Base-by-base conservation (phyloP, 1,139 yeast genomes). In the Saccharomycopsis phalli region DNA sequence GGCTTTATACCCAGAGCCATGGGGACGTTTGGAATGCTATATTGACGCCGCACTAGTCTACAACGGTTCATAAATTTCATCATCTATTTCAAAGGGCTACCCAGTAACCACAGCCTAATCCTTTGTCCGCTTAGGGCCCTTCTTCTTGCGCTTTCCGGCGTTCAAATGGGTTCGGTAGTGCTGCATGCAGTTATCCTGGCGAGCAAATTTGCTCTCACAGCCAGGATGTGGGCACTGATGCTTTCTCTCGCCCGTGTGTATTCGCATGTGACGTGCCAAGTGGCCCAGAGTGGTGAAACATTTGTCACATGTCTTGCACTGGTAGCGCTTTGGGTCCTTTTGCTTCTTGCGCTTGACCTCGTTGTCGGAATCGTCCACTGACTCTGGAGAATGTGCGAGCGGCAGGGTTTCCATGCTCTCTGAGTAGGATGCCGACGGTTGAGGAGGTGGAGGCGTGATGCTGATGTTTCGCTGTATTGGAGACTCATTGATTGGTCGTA, bases 111-210 rank as follows among this genome's bases (percentile, higher is more conserved):
- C n/a, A n/a, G n/a, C n/a, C n/a, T n/a, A n/a, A n/a, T 29, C 32
- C 14, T 29, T 29, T 8, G 10, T 10, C 32, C 8, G 10, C 32
- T 13, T 8, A n/a, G 14, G n/a, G n/a, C 11, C 27, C 34, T 38
- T 29, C 31, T 46, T 37, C 37, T 42, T 27, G 28, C 31, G 18
- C 31, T 45, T 45, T 4, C 42, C 42, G 13, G 14, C 25, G 29
- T 41, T 45, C 30, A 43, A 36, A 36, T 86, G 95, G 4, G 94
- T 84, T 55, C 86, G 74, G 59, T 74, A 82, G 56, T 87, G 96
- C 57, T 87, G 95, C 80, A 83, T 82, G 60, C 95, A 86, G 58
- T 87, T 87, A 59, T 87, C 96, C 58, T 86, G 95, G 54, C 96
- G 71, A 34, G 95, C 87, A 58, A 87, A 87, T 40, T 87, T 63